A percentile compares a stretch with the other conserved stretches of the same genome.
Conservation (phyloP, 176 grass and related monocot genomes). For the Zoysia japonica region DNA sequence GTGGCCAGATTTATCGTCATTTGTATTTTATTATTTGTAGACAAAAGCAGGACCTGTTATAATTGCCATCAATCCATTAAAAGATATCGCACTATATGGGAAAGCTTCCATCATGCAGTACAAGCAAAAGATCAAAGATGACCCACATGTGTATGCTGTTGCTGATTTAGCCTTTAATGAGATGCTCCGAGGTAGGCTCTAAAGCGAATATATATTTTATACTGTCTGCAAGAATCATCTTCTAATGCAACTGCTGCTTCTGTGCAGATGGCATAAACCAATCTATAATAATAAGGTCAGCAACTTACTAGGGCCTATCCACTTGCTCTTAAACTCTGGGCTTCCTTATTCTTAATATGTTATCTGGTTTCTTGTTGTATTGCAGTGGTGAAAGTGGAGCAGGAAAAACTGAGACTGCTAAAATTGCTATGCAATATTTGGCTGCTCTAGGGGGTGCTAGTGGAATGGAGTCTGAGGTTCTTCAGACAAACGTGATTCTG, state of each 20-base stretch:
- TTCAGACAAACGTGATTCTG: conserved; percentile 84
- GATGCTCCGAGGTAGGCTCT: conserved; percentile 77
- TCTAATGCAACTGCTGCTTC: conserved; percentile 49
- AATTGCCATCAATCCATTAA: conserved; percentile 92
- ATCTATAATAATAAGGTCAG: conserved; percentile 99
- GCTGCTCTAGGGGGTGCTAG: conserved; percentile 72
- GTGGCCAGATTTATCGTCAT: conserved; percentile 18
- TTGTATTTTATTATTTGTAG: conserved; percentile 48
- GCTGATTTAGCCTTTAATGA: conserved; percentile 89
- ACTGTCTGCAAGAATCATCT: conserved; percentile 33
- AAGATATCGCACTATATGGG: conserved; percentile 86
- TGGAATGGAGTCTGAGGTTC: conserved; percentile 83
- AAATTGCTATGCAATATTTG: conserved; percentile 98
- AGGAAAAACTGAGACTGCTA: conserved; percentile 98
- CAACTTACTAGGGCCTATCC: not conserved
- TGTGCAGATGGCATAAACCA: conserved; percentile 89
- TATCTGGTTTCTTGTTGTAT: conserved; percentile 37
- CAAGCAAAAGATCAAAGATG: conserved; percentile 61
- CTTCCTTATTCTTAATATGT: conserved; percentile 36
- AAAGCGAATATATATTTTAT: conserved; percentile 17
- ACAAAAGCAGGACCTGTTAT: conserved; percentile 98
- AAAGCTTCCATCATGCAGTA: conserved; percentile 73
- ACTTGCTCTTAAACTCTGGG: conserved; percentile 23
- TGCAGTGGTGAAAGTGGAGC: conserved; percentile 95
- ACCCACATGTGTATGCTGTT: conserved; percentile 92